Evolutionary conservation across 768 basidiomycete species (phyloP), one percentile per base, ranked within the genome.

Genomic region (Naganishia vishniacii): DNA sequence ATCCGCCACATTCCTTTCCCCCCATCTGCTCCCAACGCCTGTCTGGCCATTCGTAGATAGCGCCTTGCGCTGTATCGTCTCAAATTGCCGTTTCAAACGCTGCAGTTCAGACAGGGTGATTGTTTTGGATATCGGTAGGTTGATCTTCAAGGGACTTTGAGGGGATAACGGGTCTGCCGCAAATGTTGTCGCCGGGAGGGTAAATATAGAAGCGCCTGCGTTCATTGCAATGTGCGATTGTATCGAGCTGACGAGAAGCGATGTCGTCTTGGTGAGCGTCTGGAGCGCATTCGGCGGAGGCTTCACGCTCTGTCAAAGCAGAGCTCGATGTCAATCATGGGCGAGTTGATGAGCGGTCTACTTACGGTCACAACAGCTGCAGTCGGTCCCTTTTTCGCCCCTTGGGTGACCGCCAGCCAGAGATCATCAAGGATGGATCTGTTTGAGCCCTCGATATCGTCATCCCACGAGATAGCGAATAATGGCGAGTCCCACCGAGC

Each of bases 401-500:
- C 90, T 63, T 82, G 86, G 4, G 86, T 89, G 37, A 93, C 78
- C 0, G 89, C 86, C 16, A 84, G 81, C 86, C 88, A 95, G 25
- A 99, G 87, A 16, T 83, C 82, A 8, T 85, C 81, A 42, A 68
- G 71, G 15, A 81, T 81, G 3, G 88, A 86, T 9, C 87, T 75
- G 13, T 64, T 49, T 49, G 53, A 20, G 20, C 53, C 64, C 1
- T 66, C 37, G 29, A 81, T 80, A 16, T 83, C 80, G 65, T 91
- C 90, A 29, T 83, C 82, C 83, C 86, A 90, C 4, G 85, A 78
- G 0, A 95, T 79, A 1, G 89, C 91, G 75, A 95, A 89, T 44
- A 98, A 82, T 0, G 95, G 94, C 0, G 94, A 89, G 76, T 99
- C 94, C 94, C 94, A 99, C 51, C 94, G 85, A n/a, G 89, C 93